phyloP scores from a whole-genome alignment of 176 grass and related monocot genomes.

The Canna indica region DNA sequence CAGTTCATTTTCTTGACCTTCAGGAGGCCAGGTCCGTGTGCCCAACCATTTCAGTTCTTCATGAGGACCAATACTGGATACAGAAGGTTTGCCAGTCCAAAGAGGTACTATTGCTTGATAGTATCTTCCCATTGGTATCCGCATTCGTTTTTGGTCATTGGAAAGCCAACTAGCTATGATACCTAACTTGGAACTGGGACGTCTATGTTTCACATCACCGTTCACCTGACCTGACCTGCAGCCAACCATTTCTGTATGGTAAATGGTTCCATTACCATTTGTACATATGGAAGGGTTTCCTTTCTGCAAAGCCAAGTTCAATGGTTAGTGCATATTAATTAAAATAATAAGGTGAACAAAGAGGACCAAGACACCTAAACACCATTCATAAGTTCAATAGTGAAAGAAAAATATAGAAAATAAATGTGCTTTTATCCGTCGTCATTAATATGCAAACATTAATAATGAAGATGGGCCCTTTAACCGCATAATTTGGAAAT shows the following conservation, averaged over 20 bases:
- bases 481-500: too few relatives aligned
- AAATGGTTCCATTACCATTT: background rate
- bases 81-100: slow-evolving; percentile 33
- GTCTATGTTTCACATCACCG: slow-evolving; percentile 12
- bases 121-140: slow-evolving; percentile 22
- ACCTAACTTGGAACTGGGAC: slow-evolving; percentile 2
- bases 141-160: slow-evolving; percentile 20
- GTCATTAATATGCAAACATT: too few relatives aligned
- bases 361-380: too few relatives aligned
- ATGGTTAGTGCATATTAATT: background rate
- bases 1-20: slow-evolving; percentile 23
- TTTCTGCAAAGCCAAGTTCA: background rate
- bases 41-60: slow-evolving; percentile 58
- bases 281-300: background rate
- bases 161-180: slow-evolving; percentile 28
- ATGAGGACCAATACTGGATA: slow-evolving; percentile 15
- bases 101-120: slow-evolving; percentile 43
- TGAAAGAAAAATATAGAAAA: background rate
- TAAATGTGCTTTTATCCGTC: too few relatives aligned
- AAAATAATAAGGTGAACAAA: background rate
- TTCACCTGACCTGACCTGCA: slow-evolving; percentile 5
- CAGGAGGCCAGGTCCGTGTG: slow-evolving; percentile 41
- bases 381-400: background rate
- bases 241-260: background rate
- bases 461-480: too few relatives aligned